Evolutionary conservation across 306 rosid genomes (phyloP).

Genomic region (Styphnolobium japonicum): DNA sequence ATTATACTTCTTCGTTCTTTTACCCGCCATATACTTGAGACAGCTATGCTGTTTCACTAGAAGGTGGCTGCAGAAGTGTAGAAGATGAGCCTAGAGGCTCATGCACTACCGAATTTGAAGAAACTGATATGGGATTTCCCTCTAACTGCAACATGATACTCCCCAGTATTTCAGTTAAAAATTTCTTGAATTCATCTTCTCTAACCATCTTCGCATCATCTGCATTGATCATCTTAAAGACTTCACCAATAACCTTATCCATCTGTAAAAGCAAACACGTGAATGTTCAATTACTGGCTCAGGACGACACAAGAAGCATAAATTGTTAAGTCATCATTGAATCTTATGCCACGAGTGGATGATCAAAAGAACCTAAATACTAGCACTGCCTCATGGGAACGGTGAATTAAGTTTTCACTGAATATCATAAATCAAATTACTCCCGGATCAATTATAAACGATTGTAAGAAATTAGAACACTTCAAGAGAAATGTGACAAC

Average conservation of each 20-base stretch:
- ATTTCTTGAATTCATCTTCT: constrained; percentile 92
- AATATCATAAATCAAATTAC: not conserved
- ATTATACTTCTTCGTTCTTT: constrained; percentile 2
- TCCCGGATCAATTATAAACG: not conserved
- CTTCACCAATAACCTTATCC: constrained; percentile 62
- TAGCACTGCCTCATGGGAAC: not conserved
- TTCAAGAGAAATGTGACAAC: not conserved
- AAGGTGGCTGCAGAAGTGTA: constrained; percentile 59
- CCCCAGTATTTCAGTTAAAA: constrained; percentile 58
- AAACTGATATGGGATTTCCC: constrained; percentile 62
- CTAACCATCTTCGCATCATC: constrained; percentile 59
- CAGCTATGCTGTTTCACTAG: constrained; percentile 32
- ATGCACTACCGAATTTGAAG: constrained; percentile 85
- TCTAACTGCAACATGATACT: constrained; percentile 78
- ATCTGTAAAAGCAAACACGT: constrained; percentile 49
- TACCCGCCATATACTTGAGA: constrained; percentile 12
- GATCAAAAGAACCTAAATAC: not conserved
- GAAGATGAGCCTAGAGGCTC: constrained; percentile 80
- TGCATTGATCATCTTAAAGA: constrained; percentile 48
- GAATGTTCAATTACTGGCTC: not conserved
- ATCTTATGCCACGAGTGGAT: not conserved
- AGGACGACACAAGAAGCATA: not conserved
- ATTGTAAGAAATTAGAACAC: not conserved
- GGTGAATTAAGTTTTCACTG: not conserved
- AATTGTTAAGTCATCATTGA: not conserved